A percentile compares a stretch with the other conserved stretches of the same genome.
Evolutionary conservation across 306 rosid genomes (phyloP).

Genomic region (Lathyrus oleraceus): DNA sequence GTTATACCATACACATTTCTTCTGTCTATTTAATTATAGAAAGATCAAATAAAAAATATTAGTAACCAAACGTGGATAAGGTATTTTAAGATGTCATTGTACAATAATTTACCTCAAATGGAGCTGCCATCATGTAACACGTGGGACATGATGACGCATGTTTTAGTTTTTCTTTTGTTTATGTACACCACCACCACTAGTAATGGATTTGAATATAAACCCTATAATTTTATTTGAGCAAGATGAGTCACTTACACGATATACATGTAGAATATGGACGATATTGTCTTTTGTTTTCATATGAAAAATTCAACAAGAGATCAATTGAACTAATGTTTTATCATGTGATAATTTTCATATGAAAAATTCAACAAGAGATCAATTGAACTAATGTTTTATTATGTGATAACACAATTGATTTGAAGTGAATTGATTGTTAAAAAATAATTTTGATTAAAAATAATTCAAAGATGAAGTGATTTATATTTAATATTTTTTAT

Average conservation of each 20-base stretch:
- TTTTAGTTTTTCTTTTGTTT: background rate
- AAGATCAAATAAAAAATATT: background rate
- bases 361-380: too few species aligned
- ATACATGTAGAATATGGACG: slow-evolving; percentile 21
- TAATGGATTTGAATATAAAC: background rate
- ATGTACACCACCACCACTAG: background rate
- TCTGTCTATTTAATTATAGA: background rate
- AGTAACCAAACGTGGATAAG: too few species aligned
- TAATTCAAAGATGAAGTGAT: too few species aligned
- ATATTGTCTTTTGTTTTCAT: slow-evolving; percentile 27
- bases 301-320: background rate
- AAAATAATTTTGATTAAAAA: too few species aligned
- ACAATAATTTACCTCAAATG: too few species aligned
- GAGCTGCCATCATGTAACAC: slow-evolving; percentile 2
- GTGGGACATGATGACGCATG: slow-evolving; percentile 1
- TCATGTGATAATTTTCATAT: too few species aligned
- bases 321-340: too few species aligned
- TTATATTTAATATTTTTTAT: too few species aligned
- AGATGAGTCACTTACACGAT: slow-evolving; percentile 42
- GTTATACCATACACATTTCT: slow-evolving; percentile 24
- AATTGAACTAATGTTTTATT: too few species aligned
- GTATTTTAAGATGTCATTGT: too few species aligned
- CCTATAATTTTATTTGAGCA: slow-evolving; percentile 25
- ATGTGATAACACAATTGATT: too few species aligned
- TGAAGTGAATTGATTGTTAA: too few species aligned